Evolutionary conservation across 2,329 filamentous ascomycete species (phyloP).

Genomic region (Pseudodiploospora longispora): DNA sequence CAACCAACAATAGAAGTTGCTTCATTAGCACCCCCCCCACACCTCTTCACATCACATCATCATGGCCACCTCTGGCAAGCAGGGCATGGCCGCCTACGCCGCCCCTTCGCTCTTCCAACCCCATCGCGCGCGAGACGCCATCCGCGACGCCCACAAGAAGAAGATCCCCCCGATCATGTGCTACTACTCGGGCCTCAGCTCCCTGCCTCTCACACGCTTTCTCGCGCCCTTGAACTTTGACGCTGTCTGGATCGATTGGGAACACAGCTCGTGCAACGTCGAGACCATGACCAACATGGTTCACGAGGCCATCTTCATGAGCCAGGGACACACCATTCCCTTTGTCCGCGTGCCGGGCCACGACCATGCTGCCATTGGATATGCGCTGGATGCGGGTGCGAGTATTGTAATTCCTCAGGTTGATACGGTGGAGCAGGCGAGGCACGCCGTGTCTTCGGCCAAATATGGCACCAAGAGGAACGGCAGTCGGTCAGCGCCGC

Average conservation of each 20-base stretch:
- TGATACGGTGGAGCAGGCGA: slow-evolving; percentile 37
- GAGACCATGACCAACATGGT: slow-evolving; percentile 45
- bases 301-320: slow-evolving; percentile 38
- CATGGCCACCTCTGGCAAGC: not conserved
- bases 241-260: slow-evolving; percentile 39
- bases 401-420: slow-evolving; percentile 38
- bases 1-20: too few relatives aligned
- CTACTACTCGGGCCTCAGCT: slow-evolving; percentile 33
- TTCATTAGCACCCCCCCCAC: too few relatives aligned
- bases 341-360: slow-evolving; percentile 38
- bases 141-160: slow-evolving; percentile 37
- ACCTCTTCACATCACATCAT: too few relatives aligned
- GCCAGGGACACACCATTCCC: slow-evolving; percentile 35
- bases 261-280: slow-evolving; percentile 35
- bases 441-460: slow-evolving; percentile 32
- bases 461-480: slow-evolving; percentile 33
- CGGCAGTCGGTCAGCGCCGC: slow-evolving; percentile 37
- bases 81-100: slow-evolving; percentile 34
- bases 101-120: slow-evolving; percentile 39
- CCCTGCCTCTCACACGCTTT: slow-evolving; percentile 30
- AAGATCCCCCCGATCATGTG: slow-evolving; percentile 36
- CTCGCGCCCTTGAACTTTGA: slow-evolving; percentile 36
- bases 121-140: slow-evolving; percentile 34
- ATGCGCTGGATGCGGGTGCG: slow-evolving; percentile 40
- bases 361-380: slow-evolving; percentile 38